These are phyloP conservation scores for Citrullus colocynthis DNA, from an alignment of 306 rosid species.

Conservation along the genomic window DNA sequence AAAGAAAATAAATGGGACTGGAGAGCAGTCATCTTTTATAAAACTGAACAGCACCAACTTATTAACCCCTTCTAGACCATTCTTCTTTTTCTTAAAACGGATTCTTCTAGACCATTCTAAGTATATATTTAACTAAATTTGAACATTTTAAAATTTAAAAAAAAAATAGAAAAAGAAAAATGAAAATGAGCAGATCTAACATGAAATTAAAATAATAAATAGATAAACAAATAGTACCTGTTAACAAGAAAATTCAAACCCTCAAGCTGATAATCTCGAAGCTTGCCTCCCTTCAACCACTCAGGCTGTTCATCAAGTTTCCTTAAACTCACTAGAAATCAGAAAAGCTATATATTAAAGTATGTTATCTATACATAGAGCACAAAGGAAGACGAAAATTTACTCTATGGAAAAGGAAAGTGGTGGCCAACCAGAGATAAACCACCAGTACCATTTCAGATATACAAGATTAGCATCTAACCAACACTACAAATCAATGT, in stretches of 20 bases:
- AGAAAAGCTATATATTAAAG: slow-evolving; percentile 2
- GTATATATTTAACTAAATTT: not conserved
- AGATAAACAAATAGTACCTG: slow-evolving; percentile 35
- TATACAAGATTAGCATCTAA: not conserved
- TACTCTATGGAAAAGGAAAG: not conserved
- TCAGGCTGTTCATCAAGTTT: slow-evolving; percentile 97
- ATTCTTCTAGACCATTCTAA: not conserved
- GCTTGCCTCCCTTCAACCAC: slow-evolving; percentile 97
- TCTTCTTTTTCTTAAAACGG: not conserved
- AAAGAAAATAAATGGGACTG: not conserved
- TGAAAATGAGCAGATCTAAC: not conserved
- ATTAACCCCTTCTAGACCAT: not conserved
- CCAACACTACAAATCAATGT: not conserved
- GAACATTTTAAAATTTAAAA: not conserved
- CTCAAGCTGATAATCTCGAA: slow-evolving; percentile 99
- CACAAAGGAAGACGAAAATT: not conserved
- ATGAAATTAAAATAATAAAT: not conserved
- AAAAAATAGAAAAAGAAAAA: not conserved
- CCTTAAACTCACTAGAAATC: slow-evolving; percentile 77
- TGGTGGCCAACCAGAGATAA: not conserved
- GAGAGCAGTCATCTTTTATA: not conserved
- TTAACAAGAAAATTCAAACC: slow-evolving; percentile 98
- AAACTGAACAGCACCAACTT: not conserved
- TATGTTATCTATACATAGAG: not conserved
- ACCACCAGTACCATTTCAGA: not conserved